A percentile compares a stretch with the other conserved stretches of the same genome.
Conservation (phyloP, 2,329 filamentous ascomycete genomes). For the Trichoderma simmonsii region DNA sequence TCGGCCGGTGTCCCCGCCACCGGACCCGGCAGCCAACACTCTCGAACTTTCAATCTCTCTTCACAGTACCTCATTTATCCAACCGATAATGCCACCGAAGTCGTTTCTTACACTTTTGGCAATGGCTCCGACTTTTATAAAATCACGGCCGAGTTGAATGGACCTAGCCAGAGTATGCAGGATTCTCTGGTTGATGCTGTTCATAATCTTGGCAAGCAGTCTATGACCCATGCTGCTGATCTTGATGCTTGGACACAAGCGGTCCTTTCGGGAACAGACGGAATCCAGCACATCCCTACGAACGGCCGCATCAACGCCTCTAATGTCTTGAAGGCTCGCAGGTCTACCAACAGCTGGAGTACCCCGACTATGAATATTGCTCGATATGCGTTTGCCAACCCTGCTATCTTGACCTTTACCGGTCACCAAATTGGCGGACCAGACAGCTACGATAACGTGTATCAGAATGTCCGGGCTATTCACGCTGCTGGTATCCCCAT, state of each 20-base stretch:
- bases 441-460: not conserved
- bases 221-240: slow-evolving; percentile 1
- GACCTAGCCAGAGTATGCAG: slow-evolving; percentile 5
- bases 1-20: slow-evolving; percentile 1
- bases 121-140: slow-evolving; percentile 14
- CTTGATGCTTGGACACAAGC: slow-evolving; percentile 6
- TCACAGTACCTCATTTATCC: slow-evolving; percentile 3
- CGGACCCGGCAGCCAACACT: slow-evolving; percentile 8
- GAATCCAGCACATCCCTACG: not conserved
- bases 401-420: not conserved
- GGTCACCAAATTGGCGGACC: not conserved
- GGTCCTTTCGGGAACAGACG: not conserved
- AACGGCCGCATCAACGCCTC: slow-evolving; percentile 2
- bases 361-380: slow-evolving; percentile 13
- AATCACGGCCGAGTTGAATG: slow-evolving; percentile 1
- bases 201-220: slow-evolving; percentile 3
- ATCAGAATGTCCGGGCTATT: not conserved
- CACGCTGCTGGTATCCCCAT: slow-evolving; percentile 10
- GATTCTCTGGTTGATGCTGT: slow-evolving; percentile 1
- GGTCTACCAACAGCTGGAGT: not conserved
- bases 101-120: slow-evolving; percentile 2
- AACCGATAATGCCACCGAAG: not conserved
- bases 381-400: not conserved
- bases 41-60: slow-evolving; percentile 1
- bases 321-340: not conserved